Base-by-base conservation (phyloP, 2,329 filamentous ascomycete genomes). In the Aspergillus sp. region DNA sequence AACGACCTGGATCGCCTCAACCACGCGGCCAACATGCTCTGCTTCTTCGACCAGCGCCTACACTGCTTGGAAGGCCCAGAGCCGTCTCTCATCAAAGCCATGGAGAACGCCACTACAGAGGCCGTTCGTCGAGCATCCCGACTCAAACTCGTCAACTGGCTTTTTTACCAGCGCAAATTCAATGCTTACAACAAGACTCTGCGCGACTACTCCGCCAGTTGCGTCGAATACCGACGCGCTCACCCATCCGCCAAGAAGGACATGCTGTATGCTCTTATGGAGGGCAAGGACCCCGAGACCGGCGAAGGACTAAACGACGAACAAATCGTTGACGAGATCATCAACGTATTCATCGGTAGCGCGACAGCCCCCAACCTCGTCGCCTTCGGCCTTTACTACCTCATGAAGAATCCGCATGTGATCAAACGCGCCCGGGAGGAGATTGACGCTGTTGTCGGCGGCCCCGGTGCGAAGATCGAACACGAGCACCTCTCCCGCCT, bases 281-380 rank as follows among this genome's bases (percentile, higher is more conserved):
- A 82, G 57, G 82, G 78, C 12, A 81, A 79, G 43, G 89, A 91
- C 64, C 83, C 85, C 0, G 81, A 88, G 68, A 89, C 87, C 0
- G 86, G 85, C 28, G 78, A 81, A 60, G 75, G 75, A 2, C 78
- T 91, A 64, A 82, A 76, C 4, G 84, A 89, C 4, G 82, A 83
- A 9, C 84, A 85, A 61, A 82, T 90, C 52, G 81, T 89, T 51
- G 86, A 90, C 72, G 88, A 91, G 71, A 86, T 91, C 65, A 84
- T 90, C 56, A 84, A 84, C 2, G 89, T 91, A 79, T 82, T 89
- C 43, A 72, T 75, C 66, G 81, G 87, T 1, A 89, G 91, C 63
- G 89, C 91, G 67, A 92, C 90, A 0, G 89, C 89, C 0, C 86
- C 87, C 1, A 89, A 88, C 2, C 75, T 89, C 15, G 72, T 92